Evolutionary conservation across 2,329 filamentous ascomycete species (phyloP).

Genomic region (Epichloe hybrida): DNA sequence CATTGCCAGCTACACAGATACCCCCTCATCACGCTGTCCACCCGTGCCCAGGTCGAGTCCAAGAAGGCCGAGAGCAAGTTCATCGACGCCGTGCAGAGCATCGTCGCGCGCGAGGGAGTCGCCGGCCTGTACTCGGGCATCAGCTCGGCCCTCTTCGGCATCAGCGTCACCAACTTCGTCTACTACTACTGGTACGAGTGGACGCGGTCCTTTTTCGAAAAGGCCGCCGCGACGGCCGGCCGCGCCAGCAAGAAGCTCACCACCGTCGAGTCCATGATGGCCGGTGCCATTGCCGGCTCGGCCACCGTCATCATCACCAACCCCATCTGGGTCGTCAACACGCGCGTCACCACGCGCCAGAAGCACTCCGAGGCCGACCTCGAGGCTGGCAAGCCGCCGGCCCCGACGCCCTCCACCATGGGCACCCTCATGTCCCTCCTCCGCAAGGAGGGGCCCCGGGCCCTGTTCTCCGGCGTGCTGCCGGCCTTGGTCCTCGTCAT

Average conservation of each 20-base stretch:
- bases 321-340: conserved; percentile 99
- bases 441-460: conserved; percentile 67
- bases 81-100: conserved; percentile 67
- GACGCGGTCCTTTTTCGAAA: conserved; percentile 77
- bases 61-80: conserved; percentile 80
- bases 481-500: conserved; percentile 89
- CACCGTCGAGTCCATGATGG: conserved; percentile 86
- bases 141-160: conserved; percentile 89
- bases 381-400: conserved; percentile 22
- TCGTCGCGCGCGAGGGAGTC: conserved; percentile 83
- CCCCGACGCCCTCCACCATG: conserved; percentile 53
- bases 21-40: conserved; percentile 93
- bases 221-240: conserved; percentile 58
- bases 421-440: conserved; percentile 70
- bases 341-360: conserved; percentile 86
- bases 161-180: conserved; percentile 97
- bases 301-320: conserved; percentile 94
- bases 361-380: conserved; percentile 34
- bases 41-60: conserved; percentile 93
- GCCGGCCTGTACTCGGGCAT: conserved; percentile 83
- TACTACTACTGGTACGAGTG: conserved; percentile 99
- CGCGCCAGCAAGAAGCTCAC: conserved; percentile 71
- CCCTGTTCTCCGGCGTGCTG: conserved; percentile 83
- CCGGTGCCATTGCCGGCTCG: conserved; percentile 82
- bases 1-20: conserved; percentile 48